A percentile compares a stretch with the other conserved stretches of the same genome.
These are phyloP conservation scores for Jacaranda copaia DNA, from an alignment of 257 asterid species.

Conservation along the genomic window DNA sequence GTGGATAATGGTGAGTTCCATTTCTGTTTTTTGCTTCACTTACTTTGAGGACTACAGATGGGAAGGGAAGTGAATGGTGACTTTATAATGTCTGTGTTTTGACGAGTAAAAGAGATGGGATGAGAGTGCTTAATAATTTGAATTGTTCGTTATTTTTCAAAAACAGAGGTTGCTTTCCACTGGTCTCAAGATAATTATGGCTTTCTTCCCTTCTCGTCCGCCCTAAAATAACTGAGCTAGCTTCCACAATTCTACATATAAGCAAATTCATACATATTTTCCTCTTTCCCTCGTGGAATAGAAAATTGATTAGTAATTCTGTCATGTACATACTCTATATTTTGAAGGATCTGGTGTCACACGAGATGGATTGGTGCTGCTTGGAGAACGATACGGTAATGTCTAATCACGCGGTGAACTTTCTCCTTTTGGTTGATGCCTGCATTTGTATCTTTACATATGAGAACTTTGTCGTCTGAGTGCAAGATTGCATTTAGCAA, in stretches of 20 bases:
- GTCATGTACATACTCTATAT: slow-evolving; percentile 21
- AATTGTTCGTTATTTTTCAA: background rate
- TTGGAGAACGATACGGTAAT: slow-evolving; percentile 90
- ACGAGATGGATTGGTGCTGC: slow-evolving; percentile 77
- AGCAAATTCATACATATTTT: slow-evolving; percentile 2
- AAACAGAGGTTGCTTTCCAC: background rate
- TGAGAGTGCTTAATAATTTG: slow-evolving; percentile 23
- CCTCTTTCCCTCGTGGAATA: slow-evolving; percentile 11
- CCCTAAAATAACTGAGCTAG: background rate
- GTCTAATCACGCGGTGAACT: background rate
- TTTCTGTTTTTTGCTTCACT: slow-evolving; percentile 2
- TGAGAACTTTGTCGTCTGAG: slow-evolving; percentile 11
- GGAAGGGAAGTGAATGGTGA: slow-evolving; percentile 25
- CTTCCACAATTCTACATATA: background rate
- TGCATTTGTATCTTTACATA: slow-evolving; percentile 11
- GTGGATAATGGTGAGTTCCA: slow-evolving; percentile 73
- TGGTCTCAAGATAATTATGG: slow-evolving; percentile 20
- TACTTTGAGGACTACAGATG: slow-evolving; percentile 18
- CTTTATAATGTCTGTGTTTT: slow-evolving; percentile 3
- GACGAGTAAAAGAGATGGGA: slow-evolving; percentile 15
- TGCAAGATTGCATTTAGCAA: slow-evolving; percentile 21
- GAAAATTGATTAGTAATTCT: slow-evolving; percentile 29
- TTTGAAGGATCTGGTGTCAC: slow-evolving; percentile 79
- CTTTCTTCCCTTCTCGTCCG: slow-evolving; percentile 20
- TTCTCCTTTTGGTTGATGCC: slow-evolving; percentile 12